Base-by-base conservation (phyloP, 2,329 filamentous ascomycete genomes). In the Aspergillus ochraceus region DNA sequence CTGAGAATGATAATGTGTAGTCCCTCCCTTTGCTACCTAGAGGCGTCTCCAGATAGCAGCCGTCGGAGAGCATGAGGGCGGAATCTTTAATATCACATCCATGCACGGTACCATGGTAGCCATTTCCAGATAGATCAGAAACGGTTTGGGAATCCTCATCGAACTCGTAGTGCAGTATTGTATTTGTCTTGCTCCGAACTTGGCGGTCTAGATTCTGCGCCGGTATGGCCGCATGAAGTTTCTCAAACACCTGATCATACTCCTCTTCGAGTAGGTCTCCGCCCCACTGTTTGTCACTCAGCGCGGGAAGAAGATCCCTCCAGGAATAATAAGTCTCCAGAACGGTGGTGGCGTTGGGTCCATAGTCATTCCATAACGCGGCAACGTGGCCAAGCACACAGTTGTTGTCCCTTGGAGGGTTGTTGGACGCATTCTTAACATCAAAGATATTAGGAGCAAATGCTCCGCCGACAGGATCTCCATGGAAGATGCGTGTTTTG, bases 231-330 rank as follows among this genome's bases (percentile, higher is more conserved):
- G 76, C 68, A 17, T 78, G 79, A 3, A 85, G 70, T 0, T 58
- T 61, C 0, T 72, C 66, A 32, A 83, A 80, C 0, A 80, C 69
- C 0, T 61, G 29, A 1, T 71, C 39, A 62, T 82, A 84, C 52
- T 80, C 76, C 0, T 70, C 61, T 39, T 75, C 71, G 0, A 73
- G 69, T 8, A 83, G 67, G 47, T 79, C 74, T 0, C 82, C 81
- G n/a, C 81, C 81, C 81, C 82, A 84, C 66, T 84, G 81, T 71
- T 83, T 84, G 65, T 83, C 81, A 1, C 75, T 81, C 2, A 84
- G 68, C 0, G 81, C 80, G 1, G 82, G 80, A 11, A 83, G 74
- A 0, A 60, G 56, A 32, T 68, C 71, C 2, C 78, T 72, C 76
- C 79, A 80, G 2, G 79, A 74, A 59, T 82, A 81, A 62, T 83